Evolutionary conservation across 2,329 filamentous ascomycete genomes (phyloP).

Genomic region (Hymenoscyphus infarciens): DNA sequence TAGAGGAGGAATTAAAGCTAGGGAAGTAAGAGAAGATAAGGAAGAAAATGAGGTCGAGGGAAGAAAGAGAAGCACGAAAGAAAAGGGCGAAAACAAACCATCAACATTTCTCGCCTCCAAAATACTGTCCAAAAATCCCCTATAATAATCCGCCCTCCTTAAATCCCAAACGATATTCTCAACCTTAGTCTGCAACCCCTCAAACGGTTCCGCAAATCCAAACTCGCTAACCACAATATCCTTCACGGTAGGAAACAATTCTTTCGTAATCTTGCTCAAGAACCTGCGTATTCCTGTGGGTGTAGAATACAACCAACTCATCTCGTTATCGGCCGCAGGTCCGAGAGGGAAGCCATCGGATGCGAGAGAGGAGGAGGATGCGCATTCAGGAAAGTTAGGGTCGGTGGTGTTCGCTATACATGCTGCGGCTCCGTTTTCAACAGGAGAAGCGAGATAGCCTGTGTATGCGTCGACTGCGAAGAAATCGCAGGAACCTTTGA

Average conservation of each 20-base stretch:
- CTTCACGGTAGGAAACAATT: conserved; percentile 39
- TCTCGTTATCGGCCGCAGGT: conserved; percentile 41
- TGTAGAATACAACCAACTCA: conserved; percentile 41
- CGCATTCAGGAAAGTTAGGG: conserved; percentile 27
- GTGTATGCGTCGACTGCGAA: conserved; percentile 58
- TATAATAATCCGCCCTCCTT: conserved; percentile 75
- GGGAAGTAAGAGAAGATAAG: not conserved
- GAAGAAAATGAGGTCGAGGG: too few relatives aligned
- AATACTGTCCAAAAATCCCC: conserved; percentile 65
- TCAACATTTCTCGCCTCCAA: conserved; percentile 68
- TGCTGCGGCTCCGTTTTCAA: conserved; percentile 37
- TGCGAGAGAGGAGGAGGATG: conserved; percentile 33
- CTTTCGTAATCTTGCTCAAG: conserved; percentile 41
- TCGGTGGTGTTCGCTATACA: conserved; percentile 35
- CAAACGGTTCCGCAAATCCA: conserved; percentile 33
- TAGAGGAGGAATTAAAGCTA: not conserved
- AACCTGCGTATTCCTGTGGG: conserved; percentile 40
- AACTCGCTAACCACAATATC: conserved; percentile 31
- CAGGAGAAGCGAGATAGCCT: conserved; percentile 36
- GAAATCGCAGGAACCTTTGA: conserved; percentile 53
- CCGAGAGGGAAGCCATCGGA: conserved; percentile 44
- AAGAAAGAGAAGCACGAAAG: not conserved
- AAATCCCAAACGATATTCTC: conserved; percentile 65
- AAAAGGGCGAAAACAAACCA: conserved; percentile 33
- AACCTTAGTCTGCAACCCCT: conserved; percentile 22